A percentile compares a stretch with the other conserved stretches of the same genome.
Conservation (phyloP, 1,139 yeast species). For the Yamadazyma membranifaciens region DNA sequence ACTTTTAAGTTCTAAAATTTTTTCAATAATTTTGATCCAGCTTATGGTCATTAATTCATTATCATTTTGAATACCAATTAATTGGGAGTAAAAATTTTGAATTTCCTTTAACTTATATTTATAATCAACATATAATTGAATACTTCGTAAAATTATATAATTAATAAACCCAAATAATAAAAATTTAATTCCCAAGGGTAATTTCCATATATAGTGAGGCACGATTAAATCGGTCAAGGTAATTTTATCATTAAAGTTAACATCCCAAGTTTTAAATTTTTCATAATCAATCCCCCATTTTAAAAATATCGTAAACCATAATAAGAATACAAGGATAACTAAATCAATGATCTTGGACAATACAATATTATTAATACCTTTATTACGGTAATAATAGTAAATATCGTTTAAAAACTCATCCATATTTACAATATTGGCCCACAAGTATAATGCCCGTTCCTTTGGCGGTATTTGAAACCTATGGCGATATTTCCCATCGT, state of each 20-base stretch:
- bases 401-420: constrained; percentile 83
- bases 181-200: constrained; percentile 53
- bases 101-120: constrained; percentile 59
- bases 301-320: constrained; percentile 73
- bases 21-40: constrained; percentile 86
- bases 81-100: constrained; percentile 60
- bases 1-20: constrained; percentile 71
- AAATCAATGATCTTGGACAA: constrained; percentile 65
- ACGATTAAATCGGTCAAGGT: constrained; percentile 50
- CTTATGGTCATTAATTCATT: constrained; percentile 85
- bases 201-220: constrained; percentile 56
- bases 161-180: constrained; percentile 60
- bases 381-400: constrained; percentile 80
- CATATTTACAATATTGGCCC: constrained; percentile 94
- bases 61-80: constrained; percentile 69
- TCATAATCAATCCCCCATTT: constrained; percentile 80
- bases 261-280: constrained; percentile 22
- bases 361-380: constrained; percentile 77
- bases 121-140: constrained; percentile 57
- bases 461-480: constrained; percentile 48
- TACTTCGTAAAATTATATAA: constrained; percentile 54
- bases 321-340: constrained; percentile 71
- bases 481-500: constrained; percentile 6
- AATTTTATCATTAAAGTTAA: constrained; percentile 15
- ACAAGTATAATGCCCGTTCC: constrained; percentile 87